Base-by-base conservation (phyloP, 225 moss, liverwort and hornwort genomes). In the Thuidium tamariscinum region DNA sequence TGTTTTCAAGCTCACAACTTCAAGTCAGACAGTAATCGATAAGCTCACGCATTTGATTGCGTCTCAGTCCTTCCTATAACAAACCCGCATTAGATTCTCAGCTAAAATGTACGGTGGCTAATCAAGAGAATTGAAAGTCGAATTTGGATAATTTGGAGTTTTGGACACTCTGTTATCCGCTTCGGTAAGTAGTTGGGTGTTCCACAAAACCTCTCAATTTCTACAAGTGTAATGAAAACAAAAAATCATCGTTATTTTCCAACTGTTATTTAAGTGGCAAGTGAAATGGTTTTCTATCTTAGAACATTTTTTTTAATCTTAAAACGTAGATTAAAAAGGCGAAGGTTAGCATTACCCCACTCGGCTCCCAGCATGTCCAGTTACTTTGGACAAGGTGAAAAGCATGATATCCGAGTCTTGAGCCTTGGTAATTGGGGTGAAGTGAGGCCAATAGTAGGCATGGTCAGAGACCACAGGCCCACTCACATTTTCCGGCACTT, bases 391-490 rank as follows among this genome's bases (percentile, higher is more conserved):
- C 88, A 95, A 80, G 32, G 94, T 94, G 89, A 96, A 94, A 25
- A 94, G 81, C 95, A 96, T 96, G 81, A 96, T 92, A 77, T 96
- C 91, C 42, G 87, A 72, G 84, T 95, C 93, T 32, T 56, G 56
- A 65, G 88, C 51, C 51, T 91, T 89, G 26, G 88, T 91, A n/a
- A 96, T 86, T 29, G 95, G 82, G 34, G 90, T 63, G 63, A 94
- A 84, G 79, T 94, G 94, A 86, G 95, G 96, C 96, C 96, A 96
- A 65, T 95, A 91, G 29, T 96, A 96, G 34, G 95, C 94, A 68
- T 94, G 93, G 85, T 96, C 94, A 37, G 87, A 93, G 41, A 96
- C 36, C 29, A 92, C 79, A 75, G 71, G 82, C 46, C 90, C 95
- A 67, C 87, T 90, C 23, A 88, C 86, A n/a, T 94, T 89, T 63